Evolutionary conservation across 768 basidiomycete species (phyloP), one percentile per base, ranked within the genome.

Genomic region (Tricholoma flavovirens): DNA sequence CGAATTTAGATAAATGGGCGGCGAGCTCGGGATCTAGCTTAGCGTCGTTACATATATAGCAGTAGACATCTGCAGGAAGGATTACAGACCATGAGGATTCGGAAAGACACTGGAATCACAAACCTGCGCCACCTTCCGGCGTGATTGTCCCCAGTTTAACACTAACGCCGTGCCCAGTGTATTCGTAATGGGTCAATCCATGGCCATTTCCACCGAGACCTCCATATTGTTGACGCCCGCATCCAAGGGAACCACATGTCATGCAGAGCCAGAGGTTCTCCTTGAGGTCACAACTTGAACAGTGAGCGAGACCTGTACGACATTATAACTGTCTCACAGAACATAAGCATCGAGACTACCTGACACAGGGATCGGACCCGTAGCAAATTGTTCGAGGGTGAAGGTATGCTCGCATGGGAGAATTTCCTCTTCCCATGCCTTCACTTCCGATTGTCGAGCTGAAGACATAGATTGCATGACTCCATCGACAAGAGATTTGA

Each of bases 401-500:
- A 82, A 68, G 0, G 81, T 81, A 55, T 99, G 97, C 65, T 92
- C 87, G 77, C 97, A 99, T 6, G 92, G 71, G 0, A 75, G 64
- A 40, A 97, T 87, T 61, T 98, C 96, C 69, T 98, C 95, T 68
- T 98, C 93, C 97, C 97, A 99, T 5, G 97, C 89, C 71, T 97
- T 88, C 49, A 99, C 88, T 65, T 98, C 94, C 0, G 89, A 92
- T 66, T 96, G 89, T 49, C 93, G 90, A 0, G 92, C 88, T 1
- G 93, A 95, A 0, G 93, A 93, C 62, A 92, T 75, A 1, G 93
- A 86, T 1, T 78, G 74, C 83, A 97, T 86, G 55, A 96, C 76
- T 0, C 81, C 83, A 19, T 86, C 79, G 4, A 83, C 74, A 9
- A 94, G 71, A 0, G 73, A 64, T 60, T 79, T 79, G 38, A 83